phyloP scores from a whole-genome alignment of 2,329 filamentous ascomycete genomes.

The Sclerotinia sclerotiorum region DNA sequence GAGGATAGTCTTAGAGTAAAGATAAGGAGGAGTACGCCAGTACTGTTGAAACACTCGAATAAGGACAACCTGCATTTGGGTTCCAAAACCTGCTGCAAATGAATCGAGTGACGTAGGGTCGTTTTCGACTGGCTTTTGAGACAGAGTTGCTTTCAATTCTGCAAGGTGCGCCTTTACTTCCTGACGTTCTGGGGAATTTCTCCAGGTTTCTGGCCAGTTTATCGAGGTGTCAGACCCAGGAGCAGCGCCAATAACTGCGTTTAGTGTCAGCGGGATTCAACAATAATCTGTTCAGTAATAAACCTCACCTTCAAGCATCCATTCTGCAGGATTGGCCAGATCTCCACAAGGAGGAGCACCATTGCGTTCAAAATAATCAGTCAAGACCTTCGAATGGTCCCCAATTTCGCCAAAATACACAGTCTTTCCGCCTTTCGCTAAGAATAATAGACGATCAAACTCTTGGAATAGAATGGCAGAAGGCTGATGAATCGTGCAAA shows the following conservation, averaged over 20 bases:
- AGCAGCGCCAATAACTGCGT: slow-evolving; percentile 55
- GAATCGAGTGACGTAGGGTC: slow-evolving; percentile 47
- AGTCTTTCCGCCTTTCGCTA: slow-evolving; percentile 72
- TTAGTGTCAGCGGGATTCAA: slow-evolving; percentile 24
- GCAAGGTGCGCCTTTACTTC: slow-evolving; percentile 49
- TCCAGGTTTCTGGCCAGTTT: slow-evolving; percentile 65
- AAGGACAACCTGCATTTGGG: slow-evolving; percentile 56
- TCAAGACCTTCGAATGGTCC: slow-evolving; percentile 65
- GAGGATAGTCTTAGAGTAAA: slow-evolving; percentile 40
- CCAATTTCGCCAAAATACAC: slow-evolving; percentile 84
- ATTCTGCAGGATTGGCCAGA: slow-evolving; percentile 78
- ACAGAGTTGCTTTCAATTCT: slow-evolving; percentile 50
- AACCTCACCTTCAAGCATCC: slow-evolving; percentile 59
- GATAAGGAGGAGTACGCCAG: slow-evolving; percentile 66
- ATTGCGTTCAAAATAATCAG: slow-evolving; percentile 73
- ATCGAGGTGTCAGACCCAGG: slow-evolving; percentile 61
- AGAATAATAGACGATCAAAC: slow-evolving; percentile 78
- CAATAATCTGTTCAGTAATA: not conserved
- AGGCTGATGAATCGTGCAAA: slow-evolving; percentile 98
- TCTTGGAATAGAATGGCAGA: slow-evolving; percentile 92
- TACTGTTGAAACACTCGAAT: slow-evolving; percentile 63
- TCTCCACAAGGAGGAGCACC: slow-evolving; percentile 63
- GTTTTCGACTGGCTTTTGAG: slow-evolving; percentile 30
- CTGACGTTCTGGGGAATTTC: slow-evolving; percentile 49
- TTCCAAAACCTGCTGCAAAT: slow-evolving; percentile 61